Base-by-base conservation (phyloP, 2,329 filamentous ascomycete genomes). In the Colletotrichum karsti region DNA sequence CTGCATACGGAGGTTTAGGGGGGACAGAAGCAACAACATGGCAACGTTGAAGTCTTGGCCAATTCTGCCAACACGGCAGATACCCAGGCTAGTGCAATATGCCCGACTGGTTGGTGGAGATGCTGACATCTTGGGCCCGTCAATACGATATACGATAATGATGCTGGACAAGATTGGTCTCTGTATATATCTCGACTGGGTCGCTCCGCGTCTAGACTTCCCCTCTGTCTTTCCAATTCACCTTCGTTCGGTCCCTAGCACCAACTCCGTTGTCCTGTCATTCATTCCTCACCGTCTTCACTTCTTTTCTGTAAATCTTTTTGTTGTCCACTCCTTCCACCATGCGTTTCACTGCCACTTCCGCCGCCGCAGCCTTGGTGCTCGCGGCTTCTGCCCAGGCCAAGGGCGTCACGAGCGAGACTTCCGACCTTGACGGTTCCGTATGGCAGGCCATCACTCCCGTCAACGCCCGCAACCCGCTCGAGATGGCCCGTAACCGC, bases 381-480 rank as follows among this genome's bases (percentile, higher is more conserved):
- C 42, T 77, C 44, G 73, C 74, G 58, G 62, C 74, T 42, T 73
- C 71, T 22, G 67, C 72, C 54, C 65, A 67, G 44, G 74, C 73
- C 22, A 51, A 65, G 53, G 63, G 71, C 55, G 57, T 73, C 39
- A 72, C 73, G 12, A 53, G 73, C 42, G 60, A 51, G 46, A 51
- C 71, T 13, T 73, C 73, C 2, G 74, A 77, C 54, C 71, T 76
- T n/a, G 74, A 76, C 55, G 71, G 69, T 41, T 73, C 73, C n/a
- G 74, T 77, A 9, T 77, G 75, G 75, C 69, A 73, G 42, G 57
- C 51, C 2, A 67, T 70, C 51, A 70, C 73, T 5, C 68, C 65
- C 63, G 65, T 68, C 15, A 24, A 44, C 24, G 48, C 56, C 13
- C 39, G 63, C n/a, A 51, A 51, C 46, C 3, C 57, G 18, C 59